Percentiles rank a stretch among this genome's conserved stretches.
Conservation (phyloP, 352 stramenopile species). For the Phytopythium sindhum region DNA sequence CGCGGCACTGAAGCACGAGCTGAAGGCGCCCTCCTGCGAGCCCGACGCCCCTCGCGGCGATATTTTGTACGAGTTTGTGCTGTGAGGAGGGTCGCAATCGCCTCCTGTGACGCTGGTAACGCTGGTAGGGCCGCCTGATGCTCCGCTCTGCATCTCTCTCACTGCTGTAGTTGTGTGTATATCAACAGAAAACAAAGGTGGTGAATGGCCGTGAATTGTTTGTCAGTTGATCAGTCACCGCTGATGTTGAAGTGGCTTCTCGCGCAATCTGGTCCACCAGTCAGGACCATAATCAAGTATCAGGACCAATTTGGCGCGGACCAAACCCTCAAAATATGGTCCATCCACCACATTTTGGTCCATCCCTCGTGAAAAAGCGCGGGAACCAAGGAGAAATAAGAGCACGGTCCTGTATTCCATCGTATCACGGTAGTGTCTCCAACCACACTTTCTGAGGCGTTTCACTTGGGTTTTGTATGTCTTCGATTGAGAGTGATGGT, state of each 20-base stretch:
- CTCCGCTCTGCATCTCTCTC: not conserved
- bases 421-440: not conserved
- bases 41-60: conserved; percentile 11
- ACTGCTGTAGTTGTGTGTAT: not conserved
- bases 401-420: not conserved
- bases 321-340: conserved; percentile 3
- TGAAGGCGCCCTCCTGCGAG: conserved; percentile 11
- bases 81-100: conserved; percentile 22
- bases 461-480: conserved; percentile 12
- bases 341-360: too few species aligned
- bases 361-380: not conserved
- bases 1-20: conserved; percentile 1
- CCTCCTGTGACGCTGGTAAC: not conserved
- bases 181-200: not conserved
- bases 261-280: not conserved
- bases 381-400: not conserved
- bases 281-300: not conserved
- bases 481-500: conserved; percentile 24
- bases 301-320: not conserved
- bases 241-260: conserved; percentile 5
- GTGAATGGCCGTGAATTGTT: not conserved
- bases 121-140: too few species aligned
- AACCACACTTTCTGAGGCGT: not conserved
- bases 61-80: conserved; percentile 68
- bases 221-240: not conserved